These are phyloP conservation scores for Pisolithus sp. DNA, from an alignment of 768 basidiomycete species.

Conservation along the genomic window DNA sequence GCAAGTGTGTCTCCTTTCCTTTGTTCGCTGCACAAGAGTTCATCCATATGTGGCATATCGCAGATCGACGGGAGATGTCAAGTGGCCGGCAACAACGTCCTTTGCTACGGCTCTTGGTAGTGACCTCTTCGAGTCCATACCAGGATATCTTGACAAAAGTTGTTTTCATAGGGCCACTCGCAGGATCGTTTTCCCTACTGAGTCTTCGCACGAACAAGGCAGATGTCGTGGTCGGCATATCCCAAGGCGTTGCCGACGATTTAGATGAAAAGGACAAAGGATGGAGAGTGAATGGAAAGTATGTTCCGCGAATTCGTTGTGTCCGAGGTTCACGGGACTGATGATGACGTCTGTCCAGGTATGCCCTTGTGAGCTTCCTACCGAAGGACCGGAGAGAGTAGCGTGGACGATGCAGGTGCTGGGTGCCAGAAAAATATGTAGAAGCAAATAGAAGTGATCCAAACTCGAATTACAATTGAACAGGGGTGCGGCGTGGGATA, in stretches of 20 bases:
- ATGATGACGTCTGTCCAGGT: conserved; percentile 12
- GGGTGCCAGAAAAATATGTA: too few species aligned
- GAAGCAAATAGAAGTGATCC: too few species aligned
- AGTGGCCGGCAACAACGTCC: conserved; percentile 78
- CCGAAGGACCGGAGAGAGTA: conserved; percentile 3
- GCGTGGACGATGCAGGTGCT: too few species aligned
- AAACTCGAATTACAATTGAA: too few species aligned
- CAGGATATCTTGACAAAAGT: neutral
- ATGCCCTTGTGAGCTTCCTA: conserved; percentile 28
- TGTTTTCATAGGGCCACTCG: conserved; percentile 54
- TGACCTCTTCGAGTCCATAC: conserved; percentile 6
- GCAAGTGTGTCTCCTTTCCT: conserved; percentile 54
- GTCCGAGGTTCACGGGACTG: neutral
- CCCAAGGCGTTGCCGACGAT: conserved; percentile 55
- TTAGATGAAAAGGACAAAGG: conserved; percentile 60
- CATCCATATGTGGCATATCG: conserved; percentile 1
- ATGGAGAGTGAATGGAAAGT: conserved; percentile 83
- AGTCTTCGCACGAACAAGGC: conserved; percentile 94
- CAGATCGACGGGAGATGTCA: conserved; percentile 83
- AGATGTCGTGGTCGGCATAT: conserved; percentile 83
- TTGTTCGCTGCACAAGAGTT: neutral
- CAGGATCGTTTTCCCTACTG: conserved; percentile 72
- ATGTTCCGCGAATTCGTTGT: conserved; percentile 8
- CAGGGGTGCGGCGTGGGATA: too few species aligned
- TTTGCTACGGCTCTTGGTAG: conserved; percentile 69